Evolutionary conservation across 805 yeast species (phyloP), one percentile per base, ranked within the genome.

Genomic region (Candida broadrunensis): DNA sequence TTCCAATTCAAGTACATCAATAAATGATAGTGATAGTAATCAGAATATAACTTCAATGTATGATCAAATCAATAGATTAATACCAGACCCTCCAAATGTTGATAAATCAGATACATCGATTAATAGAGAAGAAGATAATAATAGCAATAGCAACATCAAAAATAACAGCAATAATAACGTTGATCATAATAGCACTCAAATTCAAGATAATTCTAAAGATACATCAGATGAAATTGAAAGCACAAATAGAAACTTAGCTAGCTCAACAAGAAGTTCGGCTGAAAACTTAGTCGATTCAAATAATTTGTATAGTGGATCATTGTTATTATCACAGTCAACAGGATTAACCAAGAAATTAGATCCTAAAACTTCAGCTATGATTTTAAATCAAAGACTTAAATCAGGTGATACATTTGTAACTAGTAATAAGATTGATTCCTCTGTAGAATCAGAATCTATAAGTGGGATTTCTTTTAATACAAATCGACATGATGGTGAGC

Each of bases 251-350:
- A 32, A 16, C 29, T 24, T 35, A 12, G 20, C 33, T 13, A 30
- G 40, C 6, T 47, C 55, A 7, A 44, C 49, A 2, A 48, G 46
- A 33, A 61, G 60, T 39, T 58, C 63, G 3, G 46, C 55, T 3
- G 66, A 61, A 15, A 65, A 63, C 33, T 20, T 18, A 8, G 19
- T 33, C 4, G 41, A 45, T 8, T 45, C 58, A 24, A 56, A 51
- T 21, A 67, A 67, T 44, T 35, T 68, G 35, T 70, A 70, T 44
- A 73, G 74, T 5, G 74, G 74, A 3, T 66, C 72, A 8, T 49
- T 70, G 13, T 55, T 69, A 34, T 48, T 70, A 16, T 69, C 74
- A 3, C 75, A 70, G 44, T 65, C 72, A 2, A 70, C 75, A 0
- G 75, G 75, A 2, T 44, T 67, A 33, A 61, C 65, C 5, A 60